Evolutionary conservation across 345 rosid species (phyloP).

Genomic region (Arabidopsis thaliana): TAIR10.1 NC_003076.8:7090501-7091000

Average conservation of each 20-base stretch:
- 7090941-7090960: slow-evolving; percentile 30
- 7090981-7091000: slow-evolving; percentile 37
- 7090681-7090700: slow-evolving; percentile 1
- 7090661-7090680: not conserved
- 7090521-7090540: not conserved
- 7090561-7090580: not conserved
- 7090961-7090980: slow-evolving; percentile 49
- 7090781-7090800: not conserved
- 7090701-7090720: not conserved
- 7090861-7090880: not conserved
- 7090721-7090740: slow-evolving; percentile 12
- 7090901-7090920: slow-evolving; percentile 33
- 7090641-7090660: slow-evolving; percentile 34
- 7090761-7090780: slow-evolving; percentile 8
- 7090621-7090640: not conserved
- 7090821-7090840: not conserved
- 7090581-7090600: not conserved
- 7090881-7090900: slow-evolving; percentile 32
- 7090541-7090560: not conserved
- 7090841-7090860: slow-evolving; percentile 4
- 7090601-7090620: not conserved
- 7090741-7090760: slow-evolving; percentile 16
- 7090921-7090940: slow-evolving; percentile 11
- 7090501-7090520: not conserved
- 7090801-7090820: not conserved